Evolutionary conservation across 2,329 filamentous ascomycete genomes (phyloP), one percentile per base, ranked within the genome.

Genomic region (Botrytis fragariae): DNA sequence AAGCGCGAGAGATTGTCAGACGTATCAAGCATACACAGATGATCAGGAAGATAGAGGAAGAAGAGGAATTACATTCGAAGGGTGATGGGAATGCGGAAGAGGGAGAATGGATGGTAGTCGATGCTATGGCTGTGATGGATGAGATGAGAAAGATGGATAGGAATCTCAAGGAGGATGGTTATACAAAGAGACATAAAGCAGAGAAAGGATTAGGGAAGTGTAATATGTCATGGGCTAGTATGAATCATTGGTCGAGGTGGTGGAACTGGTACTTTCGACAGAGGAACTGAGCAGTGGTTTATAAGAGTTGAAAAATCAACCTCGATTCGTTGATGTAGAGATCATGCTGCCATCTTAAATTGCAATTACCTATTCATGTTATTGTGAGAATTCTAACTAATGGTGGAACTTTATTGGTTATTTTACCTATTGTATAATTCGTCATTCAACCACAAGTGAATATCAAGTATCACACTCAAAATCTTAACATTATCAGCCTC

Each of bases 91-190:
- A 29, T 18, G n/a, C 5, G 51, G 14, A 29, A 18, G 51, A 14
- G 0, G n/a, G 2, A 54, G 8, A 3, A 8, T 29, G 51, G 51
- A 29, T 54, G 51, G n/a, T 54, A 54, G 51, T 54, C 4, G 51
- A 54, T 29, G 25, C 14, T 4, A 29, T 29, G 51, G n/a, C 51
- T 18, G n/a, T 54, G 14, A 29, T 18, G 14, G n/a, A 54, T 54
- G 51, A 54, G 3, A 54, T 54, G n/a, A 7, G n/a, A 16, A 14
- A 54, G n/a, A 54, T 29, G 51, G 14, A 54, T 29, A 18, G 51
- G 0, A 4, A 54, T 29, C 3, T 29, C 3, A 4, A 18, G n/a
- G 2, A 9, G 16, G n/a, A 54, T 54, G 1, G 29, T 9, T 0
- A 7, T 29, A 6, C 51, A 16, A 54, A 54, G 51, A 54, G 14